Percentiles rank a stretch among this genome's conserved stretches.
Evolutionary conservation across 1,139 yeast genomes (phyloP).

Genomic region (Yamadazyma atmosphaerica): DNA sequence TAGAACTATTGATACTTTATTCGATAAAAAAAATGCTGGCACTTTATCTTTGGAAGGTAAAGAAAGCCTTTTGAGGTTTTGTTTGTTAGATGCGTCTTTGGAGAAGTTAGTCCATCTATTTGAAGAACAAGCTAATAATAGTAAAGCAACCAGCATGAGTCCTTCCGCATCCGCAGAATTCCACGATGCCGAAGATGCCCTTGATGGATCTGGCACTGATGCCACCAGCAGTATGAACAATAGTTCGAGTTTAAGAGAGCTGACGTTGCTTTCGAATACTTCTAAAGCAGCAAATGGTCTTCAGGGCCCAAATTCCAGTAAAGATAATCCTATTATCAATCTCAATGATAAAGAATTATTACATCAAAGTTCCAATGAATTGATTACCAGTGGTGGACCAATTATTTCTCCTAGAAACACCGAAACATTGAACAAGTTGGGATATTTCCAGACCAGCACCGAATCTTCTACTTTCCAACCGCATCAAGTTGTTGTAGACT

Average conservation of each 20-base stretch:
- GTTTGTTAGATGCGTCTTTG: conserved; percentile 44
- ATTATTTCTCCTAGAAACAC: conserved; percentile 47
- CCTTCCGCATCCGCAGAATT: conserved; percentile 24
- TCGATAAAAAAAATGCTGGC: conserved; percentile 37
- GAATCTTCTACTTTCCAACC: conserved; percentile 46
- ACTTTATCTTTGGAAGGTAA: conserved; percentile 45
- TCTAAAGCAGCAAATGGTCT: not conserved
- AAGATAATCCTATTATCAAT: conserved; percentile 11
- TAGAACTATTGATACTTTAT: conserved; percentile 39
- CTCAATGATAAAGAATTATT: conserved; percentile 25
- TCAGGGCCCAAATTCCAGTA: conserved; percentile 9
- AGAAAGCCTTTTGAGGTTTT: conserved; percentile 43
- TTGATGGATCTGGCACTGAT: not conserved
- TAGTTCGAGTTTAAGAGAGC: not conserved
- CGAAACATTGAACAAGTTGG: conserved; percentile 22
- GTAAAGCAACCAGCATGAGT: conserved; percentile 19
- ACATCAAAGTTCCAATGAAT: conserved; percentile 52
- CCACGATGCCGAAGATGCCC: conserved; percentile 1
- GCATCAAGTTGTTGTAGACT: conserved; percentile 67
- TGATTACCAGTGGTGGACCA: conserved; percentile 57
- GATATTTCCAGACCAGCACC: conserved; percentile 24
- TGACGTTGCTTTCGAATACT: not conserved
- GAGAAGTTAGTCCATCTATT: conserved; percentile 45
- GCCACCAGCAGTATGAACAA: not conserved
- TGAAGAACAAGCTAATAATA: conserved; percentile 38